These are phyloP conservation scores for Heliamphora exappendiculata DNA, from an alignment of 148 eudicot genomes.

Conservation along the genomic window DNA sequence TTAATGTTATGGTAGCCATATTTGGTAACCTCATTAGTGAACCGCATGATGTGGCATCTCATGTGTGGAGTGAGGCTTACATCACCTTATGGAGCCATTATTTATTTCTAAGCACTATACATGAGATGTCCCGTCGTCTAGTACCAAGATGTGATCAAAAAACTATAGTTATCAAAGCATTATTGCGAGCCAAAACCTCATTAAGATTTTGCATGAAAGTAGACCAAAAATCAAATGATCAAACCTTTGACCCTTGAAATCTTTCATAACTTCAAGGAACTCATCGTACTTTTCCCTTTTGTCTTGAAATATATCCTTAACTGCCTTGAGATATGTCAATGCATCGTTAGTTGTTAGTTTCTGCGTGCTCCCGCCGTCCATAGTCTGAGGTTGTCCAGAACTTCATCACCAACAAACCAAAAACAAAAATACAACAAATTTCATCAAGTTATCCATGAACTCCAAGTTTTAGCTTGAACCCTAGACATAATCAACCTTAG, in stretches of 20 bases:
- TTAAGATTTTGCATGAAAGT: neutral
- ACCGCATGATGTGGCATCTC: too few species aligned
- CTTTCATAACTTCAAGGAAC: slow-evolving; percentile 71
- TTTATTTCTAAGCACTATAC: too few species aligned
- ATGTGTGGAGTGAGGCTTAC: too few species aligned
- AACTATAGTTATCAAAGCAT: too few species aligned
- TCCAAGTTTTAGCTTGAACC: slow-evolving; percentile 5
- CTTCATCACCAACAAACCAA: slow-evolving; percentile 24
- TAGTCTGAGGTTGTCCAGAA: slow-evolving; percentile 43
- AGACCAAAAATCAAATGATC: slow-evolving; percentile 8
- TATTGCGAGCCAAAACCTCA: neutral
- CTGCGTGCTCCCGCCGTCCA: slow-evolving; percentile 33
- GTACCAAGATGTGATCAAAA: too few species aligned
- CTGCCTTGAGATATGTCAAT: slow-evolving; percentile 49
- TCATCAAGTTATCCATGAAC: neutral
- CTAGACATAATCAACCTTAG: neutral
- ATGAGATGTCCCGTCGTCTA: too few species aligned
- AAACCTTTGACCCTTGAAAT: slow-evolving; percentile 69
- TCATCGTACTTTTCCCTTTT: slow-evolving; percentile 51
- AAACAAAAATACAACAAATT: neutral
- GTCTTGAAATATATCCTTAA: slow-evolving; percentile 53
- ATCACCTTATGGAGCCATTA: too few species aligned
- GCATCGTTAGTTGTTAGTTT: slow-evolving; percentile 57
- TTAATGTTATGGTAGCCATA: too few species aligned
- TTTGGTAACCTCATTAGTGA: too few species aligned